These are phyloP conservation scores for Penicillium paneum DNA, from an alignment of 2,329 filamentous ascomycete genomes.

Conservation along the genomic window DNA sequence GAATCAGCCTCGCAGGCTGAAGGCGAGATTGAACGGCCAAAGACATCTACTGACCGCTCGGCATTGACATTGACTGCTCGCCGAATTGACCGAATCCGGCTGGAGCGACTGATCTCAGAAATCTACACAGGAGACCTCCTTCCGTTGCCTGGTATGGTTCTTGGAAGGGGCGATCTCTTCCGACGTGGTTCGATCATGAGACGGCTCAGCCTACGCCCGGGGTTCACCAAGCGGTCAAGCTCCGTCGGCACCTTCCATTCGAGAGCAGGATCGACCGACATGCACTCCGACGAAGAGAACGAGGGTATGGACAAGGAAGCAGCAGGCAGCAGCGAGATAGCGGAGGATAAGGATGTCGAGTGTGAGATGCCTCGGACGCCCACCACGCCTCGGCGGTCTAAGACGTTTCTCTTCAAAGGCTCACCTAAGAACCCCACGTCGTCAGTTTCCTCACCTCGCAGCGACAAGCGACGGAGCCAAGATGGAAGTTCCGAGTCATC, in stretches of 20 bases:
- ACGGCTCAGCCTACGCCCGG: slow-evolving; percentile 76
- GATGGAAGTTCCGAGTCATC: slow-evolving; percentile 12
- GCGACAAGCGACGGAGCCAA: slow-evolving; percentile 14
- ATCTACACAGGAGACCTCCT: slow-evolving; percentile 80
- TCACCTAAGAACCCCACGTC: slow-evolving; percentile 9
- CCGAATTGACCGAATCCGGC: slow-evolving; percentile 69
- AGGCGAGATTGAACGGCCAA: slow-evolving; percentile 69
- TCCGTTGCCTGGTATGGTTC: slow-evolving; percentile 78
- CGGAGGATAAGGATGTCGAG: slow-evolving; percentile 13
- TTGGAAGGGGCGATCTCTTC: slow-evolving; percentile 65
- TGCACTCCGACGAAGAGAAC: slow-evolving; percentile 2
- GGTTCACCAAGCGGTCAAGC: slow-evolving; percentile 69
- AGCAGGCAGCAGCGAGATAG: slow-evolving; percentile 8
- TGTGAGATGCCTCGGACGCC: slow-evolving; percentile 13
- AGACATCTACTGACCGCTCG: slow-evolving; percentile 69
- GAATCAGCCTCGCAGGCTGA: slow-evolving; percentile 44
- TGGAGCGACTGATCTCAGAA: slow-evolving; percentile 71
- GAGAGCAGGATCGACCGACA: slow-evolving; percentile 12
- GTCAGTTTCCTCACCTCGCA: slow-evolving; percentile 12
- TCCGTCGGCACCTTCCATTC: slow-evolving; percentile 45
- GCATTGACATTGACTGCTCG: slow-evolving; percentile 70
- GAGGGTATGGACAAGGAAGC: slow-evolving; percentile 16
- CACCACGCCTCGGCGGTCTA: slow-evolving; percentile 14
- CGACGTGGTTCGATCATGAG: slow-evolving; percentile 77
- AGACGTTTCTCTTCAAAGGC: slow-evolving; percentile 12